Evolutionary conservation across 2,329 filamentous ascomycete species (phyloP), one percentile per base, ranked within the genome.

Genomic region (Tolypocladium cylindrosporum): DNA sequence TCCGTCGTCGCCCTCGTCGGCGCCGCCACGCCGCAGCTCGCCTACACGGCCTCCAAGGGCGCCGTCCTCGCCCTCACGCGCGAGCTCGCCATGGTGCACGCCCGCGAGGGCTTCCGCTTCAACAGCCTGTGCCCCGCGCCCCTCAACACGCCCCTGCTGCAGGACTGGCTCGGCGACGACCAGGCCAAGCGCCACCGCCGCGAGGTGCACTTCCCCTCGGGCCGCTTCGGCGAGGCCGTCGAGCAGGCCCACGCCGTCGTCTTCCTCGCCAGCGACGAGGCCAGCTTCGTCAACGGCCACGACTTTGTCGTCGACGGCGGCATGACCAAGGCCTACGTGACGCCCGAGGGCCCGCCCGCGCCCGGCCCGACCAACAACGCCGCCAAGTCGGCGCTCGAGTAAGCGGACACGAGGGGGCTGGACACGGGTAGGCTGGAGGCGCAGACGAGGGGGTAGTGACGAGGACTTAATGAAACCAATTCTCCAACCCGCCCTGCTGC

Each of bases 291-390:
- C 68, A 96, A 94, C 63, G 91, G 89, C 13, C 88, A 85, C 59
- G 94, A 97, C 71, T 96, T 97, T 76, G 88, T 96, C 5, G 91
- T 97, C 34, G 94, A 99, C 68, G 94, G 94, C 59, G 93, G 93
- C 60, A 90, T 99, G 90, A 93, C 86, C 67, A 96, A 89, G 80
- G 90, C 91, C 51, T 97, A 97, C 72, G 85, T 88, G 36, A 88
- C 85, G 1, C 76, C 85, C 2, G 84, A 87, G 72, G 85, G 85
- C 4, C 76, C 81, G 16, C 69, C 83, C 10, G 64, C 76, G 0
- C 64, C 75, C 13, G 78, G 80, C 6, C 86, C 86, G 4, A 69
- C 73, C 61, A 88, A 86, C 74, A 85, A 86, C 64, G 82, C 82
- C n/a, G 63, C 67, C 59, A 83, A 79, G 74, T 69, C 72, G 19